Conservation (phyloP, 768 basidiomycete species). For the Lactarius evosmus region DNA sequence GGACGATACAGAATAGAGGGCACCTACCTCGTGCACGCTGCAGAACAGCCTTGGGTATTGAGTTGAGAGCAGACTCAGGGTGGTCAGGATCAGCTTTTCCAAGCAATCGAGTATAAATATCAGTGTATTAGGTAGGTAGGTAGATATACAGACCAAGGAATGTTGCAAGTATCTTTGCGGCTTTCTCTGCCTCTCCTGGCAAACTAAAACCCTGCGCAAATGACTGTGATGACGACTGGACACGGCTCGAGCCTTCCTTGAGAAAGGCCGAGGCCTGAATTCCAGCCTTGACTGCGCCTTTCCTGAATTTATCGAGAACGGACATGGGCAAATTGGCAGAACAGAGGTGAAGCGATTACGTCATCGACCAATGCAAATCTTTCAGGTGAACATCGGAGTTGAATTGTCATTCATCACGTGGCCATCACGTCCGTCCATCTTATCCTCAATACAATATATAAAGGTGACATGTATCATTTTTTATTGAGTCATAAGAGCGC, state of each 20-base stretch:
- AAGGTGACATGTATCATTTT: too few relatives aligned
- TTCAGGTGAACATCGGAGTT: too few relatives aligned
- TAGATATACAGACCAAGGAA: slow-evolving; percentile 68
- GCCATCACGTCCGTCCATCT: too few relatives aligned
- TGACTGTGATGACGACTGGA: slow-evolving; percentile 71
- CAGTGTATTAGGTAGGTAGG: not conserved
- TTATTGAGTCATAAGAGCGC: too few relatives aligned
- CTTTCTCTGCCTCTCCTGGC: slow-evolving; percentile 92
- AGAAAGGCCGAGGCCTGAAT: slow-evolving; percentile 76
- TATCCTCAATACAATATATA: too few relatives aligned
- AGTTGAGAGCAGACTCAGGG: slow-evolving; percentile 88
- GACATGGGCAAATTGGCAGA: slow-evolving; percentile 44
- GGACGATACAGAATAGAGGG: not conserved
- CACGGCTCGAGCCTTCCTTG: slow-evolving; percentile 60
- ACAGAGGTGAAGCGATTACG: too few relatives aligned
- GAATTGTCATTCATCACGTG: too few relatives aligned
- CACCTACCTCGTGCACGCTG: slow-evolving; percentile 78
- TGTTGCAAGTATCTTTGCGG: slow-evolving; percentile 83
- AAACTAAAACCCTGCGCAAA: slow-evolving; percentile 84
- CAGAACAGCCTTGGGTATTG: slow-evolving; percentile 90
- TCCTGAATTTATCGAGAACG: slow-evolving; percentile 77
- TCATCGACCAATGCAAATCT: too few relatives aligned
- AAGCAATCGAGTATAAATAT: not conserved
- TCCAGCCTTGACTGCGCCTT: slow-evolving; percentile 78
- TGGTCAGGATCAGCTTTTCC: slow-evolving; percentile 75